Conservation (phyloP, 2,329 filamentous ascomycete genomes). For the Xylaria sp. region DNA sequence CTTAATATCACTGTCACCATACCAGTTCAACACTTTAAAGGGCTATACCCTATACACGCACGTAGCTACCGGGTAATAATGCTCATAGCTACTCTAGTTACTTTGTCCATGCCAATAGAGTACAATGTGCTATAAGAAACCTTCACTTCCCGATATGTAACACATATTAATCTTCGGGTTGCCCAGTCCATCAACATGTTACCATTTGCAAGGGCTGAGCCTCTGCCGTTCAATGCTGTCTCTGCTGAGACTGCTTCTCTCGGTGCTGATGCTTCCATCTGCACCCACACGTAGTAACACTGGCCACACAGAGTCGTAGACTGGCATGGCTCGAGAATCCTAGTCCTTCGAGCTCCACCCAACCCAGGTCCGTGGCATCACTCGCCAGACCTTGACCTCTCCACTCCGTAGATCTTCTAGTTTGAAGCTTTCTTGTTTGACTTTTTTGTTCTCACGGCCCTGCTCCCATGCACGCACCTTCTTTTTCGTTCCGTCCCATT, state of each 20-base stretch:
- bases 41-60: too few relatives aligned
- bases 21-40: too few relatives aligned
- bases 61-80: not conserved
- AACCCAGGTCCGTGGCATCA: constrained; percentile 91
- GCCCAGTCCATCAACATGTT: not conserved
- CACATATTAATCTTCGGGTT: constrained; percentile 1
- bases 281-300: constrained; percentile 36
- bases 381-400: constrained; percentile 96
- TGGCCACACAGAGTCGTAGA: constrained; percentile 37
- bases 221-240: constrained; percentile 30
- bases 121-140: constrained; percentile 17
- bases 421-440: constrained; percentile 92
- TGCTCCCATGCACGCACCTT: constrained; percentile 97
- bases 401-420: constrained; percentile 89
- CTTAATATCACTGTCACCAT: too few relatives aligned
- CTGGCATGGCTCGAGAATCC: constrained; percentile 40
- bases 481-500: constrained; percentile 99
- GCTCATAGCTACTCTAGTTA: not conserved
- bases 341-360: constrained; percentile 77
- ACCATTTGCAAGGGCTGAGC: constrained; percentile 18
- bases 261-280: constrained; percentile 34
- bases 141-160: constrained; percentile 21
- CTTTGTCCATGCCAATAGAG: not conserved
- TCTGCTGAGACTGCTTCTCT: constrained; percentile 17
- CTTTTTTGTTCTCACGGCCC: constrained; percentile 89